Conservation (phyloP, 306 rosid genomes). For the Vigna angularis region DNA sequence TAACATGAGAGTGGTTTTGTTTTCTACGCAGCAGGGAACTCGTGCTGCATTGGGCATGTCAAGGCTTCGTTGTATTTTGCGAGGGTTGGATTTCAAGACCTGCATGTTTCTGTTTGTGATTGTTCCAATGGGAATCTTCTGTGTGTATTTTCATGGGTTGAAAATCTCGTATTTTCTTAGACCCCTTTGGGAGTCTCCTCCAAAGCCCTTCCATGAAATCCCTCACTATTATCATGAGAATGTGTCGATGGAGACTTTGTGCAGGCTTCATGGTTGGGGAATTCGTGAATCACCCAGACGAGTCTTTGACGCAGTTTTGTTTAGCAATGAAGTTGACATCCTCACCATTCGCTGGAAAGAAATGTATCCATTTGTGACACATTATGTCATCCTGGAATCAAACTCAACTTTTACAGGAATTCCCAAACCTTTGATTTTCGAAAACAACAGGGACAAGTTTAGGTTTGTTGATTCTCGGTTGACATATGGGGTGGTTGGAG, state of each 20-base stretch:
- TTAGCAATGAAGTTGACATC: slow-evolving; percentile 81
- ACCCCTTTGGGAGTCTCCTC: slow-evolving; percentile 92
- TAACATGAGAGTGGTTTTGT: slow-evolving; percentile 34
- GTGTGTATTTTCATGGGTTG: slow-evolving; percentile 75
- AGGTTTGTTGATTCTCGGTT: slow-evolving; percentile 66
- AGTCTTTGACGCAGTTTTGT: slow-evolving; percentile 83
- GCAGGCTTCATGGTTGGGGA: slow-evolving; percentile 86
- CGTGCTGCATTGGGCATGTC: slow-evolving; percentile 61
- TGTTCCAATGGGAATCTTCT: slow-evolving; percentile 57
- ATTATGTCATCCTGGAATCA: slow-evolving; percentile 78
- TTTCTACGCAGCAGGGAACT: slow-evolving; percentile 64
- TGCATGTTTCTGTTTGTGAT: slow-evolving; percentile 53
- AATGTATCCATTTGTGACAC: slow-evolving; percentile 69
- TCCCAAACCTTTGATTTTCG: slow-evolving; percentile 67
- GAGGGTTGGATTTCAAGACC: slow-evolving; percentile 70
- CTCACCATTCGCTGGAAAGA: slow-evolving; percentile 86
- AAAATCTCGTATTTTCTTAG: slow-evolving; percentile 79
- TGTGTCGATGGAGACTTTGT: slow-evolving; percentile 70
- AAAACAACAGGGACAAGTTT: slow-evolving; percentile 59
- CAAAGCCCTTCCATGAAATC: slow-evolving; percentile 70
- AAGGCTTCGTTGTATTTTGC: slow-evolving; percentile 67
- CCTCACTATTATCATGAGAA: slow-evolving; percentile 86
- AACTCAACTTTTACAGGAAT: slow-evolving; percentile 81
- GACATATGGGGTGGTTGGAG: slow-evolving; percentile 67
- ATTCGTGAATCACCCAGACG: slow-evolving; percentile 78